Evolutionary conservation across 129 eudicot species (phyloP).

Genomic region (Cynara cardunculus): DNA sequence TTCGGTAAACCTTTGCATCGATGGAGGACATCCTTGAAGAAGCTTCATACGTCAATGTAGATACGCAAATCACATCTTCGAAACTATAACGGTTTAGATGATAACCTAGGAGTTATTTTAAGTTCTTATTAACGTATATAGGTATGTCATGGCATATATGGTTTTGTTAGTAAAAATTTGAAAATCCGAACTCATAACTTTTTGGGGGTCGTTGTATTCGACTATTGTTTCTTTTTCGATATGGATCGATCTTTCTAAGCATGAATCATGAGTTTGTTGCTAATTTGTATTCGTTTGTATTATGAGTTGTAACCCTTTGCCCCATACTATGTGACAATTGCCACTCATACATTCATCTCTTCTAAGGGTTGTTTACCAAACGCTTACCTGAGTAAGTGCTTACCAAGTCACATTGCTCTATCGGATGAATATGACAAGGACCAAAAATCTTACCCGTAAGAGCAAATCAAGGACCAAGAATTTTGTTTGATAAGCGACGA

Average conservation of each 20-base stretch:
- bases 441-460: no score
- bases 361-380: no score
- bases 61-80: not conserved
- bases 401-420: no score
- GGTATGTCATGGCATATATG: not conserved
- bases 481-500: no score
- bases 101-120: not conserved
- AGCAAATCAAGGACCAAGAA: no score
- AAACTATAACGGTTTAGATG: not conserved
- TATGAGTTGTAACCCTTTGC: not conserved
- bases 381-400: no score
- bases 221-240: not conserved
- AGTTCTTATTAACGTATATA: not conserved
- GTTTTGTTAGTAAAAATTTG: not conserved
- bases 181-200: not conserved
- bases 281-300: not conserved
- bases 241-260: not conserved
- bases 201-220: not conserved
- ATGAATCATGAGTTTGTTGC: not conserved
- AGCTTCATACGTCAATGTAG: slow-evolving; percentile 34
- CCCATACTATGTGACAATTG: no score
- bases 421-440: no score
- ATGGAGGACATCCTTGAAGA: slow-evolving; percentile 40
- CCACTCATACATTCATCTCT: no score
- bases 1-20: slow-evolving; percentile 44